Evolutionary conservation across 2,329 filamentous ascomycete species (phyloP).

Genomic region (Neonectria coccinea): DNA sequence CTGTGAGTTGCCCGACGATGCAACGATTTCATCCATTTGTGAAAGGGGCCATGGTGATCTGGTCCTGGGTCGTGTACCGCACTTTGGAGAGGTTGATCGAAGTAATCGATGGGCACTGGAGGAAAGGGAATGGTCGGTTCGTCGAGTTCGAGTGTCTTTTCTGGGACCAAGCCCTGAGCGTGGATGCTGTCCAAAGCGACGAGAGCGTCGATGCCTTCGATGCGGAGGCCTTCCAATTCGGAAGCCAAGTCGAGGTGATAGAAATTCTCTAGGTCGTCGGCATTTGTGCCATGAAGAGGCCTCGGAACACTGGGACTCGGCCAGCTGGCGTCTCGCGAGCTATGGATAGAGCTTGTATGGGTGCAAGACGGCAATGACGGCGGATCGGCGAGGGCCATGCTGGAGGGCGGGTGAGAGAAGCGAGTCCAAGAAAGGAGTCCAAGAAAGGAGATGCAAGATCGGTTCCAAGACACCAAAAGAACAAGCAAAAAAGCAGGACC

Average conservation of each 20-base stretch:
- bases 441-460: constrained; percentile 50
- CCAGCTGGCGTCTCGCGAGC: constrained; percentile 54
- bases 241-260: constrained; percentile 50
- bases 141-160: constrained; percentile 4
- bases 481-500: constrained; percentile 45
- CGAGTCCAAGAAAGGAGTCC: constrained; percentile 32
- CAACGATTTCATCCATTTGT: constrained; percentile 79
- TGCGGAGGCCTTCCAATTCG: constrained; percentile 36
- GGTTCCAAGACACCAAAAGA: constrained; percentile 60
- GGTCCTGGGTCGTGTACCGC: constrained; percentile 26
- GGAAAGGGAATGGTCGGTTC: constrained; percentile 34
- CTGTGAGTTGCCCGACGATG: constrained; percentile 66
- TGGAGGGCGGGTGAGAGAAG: constrained; percentile 42
- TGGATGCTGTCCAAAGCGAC: constrained; percentile 56
- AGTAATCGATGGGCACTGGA: constrained; percentile 44
- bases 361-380: constrained; percentile 48
- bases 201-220: constrained; percentile 50
- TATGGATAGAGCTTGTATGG: constrained; percentile 54
- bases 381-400: constrained; percentile 51
- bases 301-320: constrained; percentile 41
- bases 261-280: constrained; percentile 26
- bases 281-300: constrained; percentile 9
- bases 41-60: constrained; percentile 64
- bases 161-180: constrained; percentile 15
- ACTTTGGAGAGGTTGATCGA: constrained; percentile 23